Evolutionary conservation across 2,329 filamentous ascomycete species (phyloP), one percentile per base, ranked within the genome.

Genomic region (Ceratocystis diversiconidia): DNA sequence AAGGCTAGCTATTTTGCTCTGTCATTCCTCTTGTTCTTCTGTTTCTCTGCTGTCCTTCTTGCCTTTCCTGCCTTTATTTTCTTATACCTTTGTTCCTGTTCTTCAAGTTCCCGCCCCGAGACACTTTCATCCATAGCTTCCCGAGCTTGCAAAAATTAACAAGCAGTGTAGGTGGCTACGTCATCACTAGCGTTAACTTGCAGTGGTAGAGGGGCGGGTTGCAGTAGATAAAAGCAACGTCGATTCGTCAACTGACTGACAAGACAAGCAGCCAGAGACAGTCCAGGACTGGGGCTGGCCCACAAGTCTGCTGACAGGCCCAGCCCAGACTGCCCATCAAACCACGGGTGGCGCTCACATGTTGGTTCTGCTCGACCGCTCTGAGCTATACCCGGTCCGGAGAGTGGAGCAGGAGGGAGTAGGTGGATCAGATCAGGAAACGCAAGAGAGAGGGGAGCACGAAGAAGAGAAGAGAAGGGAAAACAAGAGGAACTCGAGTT

Each of bases 251-350:
- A 59, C 52, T 59, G 52, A 36, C 52, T 41, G 36, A 41, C 36
- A 41, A 41, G 36, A 41, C 36, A 17, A n/a, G 52, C 28, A 7
- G 6, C 7, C 10, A 59, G 28, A 17, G 15, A 32, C 28, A 30
- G 52, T 1, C 5, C 19, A 48, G 44, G 44, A 10, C n/a, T 50
- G 44, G 48, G 8, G 25, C 15, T 25, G 12, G 52, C 52, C 15
- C 52, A 59, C 52, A 59, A 59, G 52, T 59, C 28, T 59, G 52
- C 52, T 59, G 52, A 59, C 52, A 59, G 25, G 52, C 10, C 52
- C 15, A 57, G 50, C 17, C 50, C 17, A 8, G 22, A 28, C 19
- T 8, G 25, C 19, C 12, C 30, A 57, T 6, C 15, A 30, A 59
- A 30, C 32, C 25, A 57, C 6, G 19, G 19, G 19, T 57, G 8